Conservation (phyloP, 306 rosid species). For the Vigna angularis region DNA sequence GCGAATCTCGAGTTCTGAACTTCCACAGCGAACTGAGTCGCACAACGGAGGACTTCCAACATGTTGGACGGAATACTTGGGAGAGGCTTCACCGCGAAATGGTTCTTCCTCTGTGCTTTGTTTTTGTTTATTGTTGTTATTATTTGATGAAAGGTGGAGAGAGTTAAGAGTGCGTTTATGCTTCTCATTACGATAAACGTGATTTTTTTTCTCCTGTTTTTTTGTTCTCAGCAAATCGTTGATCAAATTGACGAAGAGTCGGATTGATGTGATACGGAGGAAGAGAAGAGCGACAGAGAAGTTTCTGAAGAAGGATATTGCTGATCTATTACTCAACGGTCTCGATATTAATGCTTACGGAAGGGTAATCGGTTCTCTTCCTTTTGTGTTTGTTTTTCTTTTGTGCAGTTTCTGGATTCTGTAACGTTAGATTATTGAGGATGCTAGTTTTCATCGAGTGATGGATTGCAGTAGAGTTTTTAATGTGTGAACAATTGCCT, state of each 20-base stretch:
- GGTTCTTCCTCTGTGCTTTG: slow-evolving; percentile 51
- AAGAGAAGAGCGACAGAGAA: slow-evolving; percentile 95
- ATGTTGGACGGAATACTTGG: slow-evolving; percentile 93
- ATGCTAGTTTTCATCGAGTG: background rate
- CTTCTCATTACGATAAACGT: background rate
- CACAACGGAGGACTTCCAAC: slow-evolving; percentile 35
- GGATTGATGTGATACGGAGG: slow-evolving; percentile 87
- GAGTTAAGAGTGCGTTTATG: slow-evolving; percentile 6
- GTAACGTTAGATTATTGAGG: slow-evolving; percentile 12
- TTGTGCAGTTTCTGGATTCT: slow-evolving; percentile 22
- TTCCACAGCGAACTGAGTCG: slow-evolving; percentile 43
- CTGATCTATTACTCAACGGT: slow-evolving; percentile 81
- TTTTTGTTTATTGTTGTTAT: background rate
- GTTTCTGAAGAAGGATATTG: slow-evolving; percentile 86
- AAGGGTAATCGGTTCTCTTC: slow-evolving; percentile 59
- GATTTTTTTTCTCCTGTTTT: background rate
- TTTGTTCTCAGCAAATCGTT: slow-evolving; percentile 68
- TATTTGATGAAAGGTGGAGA: background rate
- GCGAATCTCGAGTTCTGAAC: slow-evolving; percentile 45
- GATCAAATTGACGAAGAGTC: slow-evolving; percentile 77
- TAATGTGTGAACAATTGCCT: background rate
- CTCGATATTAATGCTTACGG: slow-evolving; percentile 85
- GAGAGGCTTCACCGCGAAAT: slow-evolving; percentile 74
- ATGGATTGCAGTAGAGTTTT: background rate
- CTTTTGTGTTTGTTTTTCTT: background rate